A percentile compares a stretch with the other conserved stretches of the same genome.
These are phyloP conservation scores for Pestalotiopsis sp. DNA, from an alignment of 2,329 filamentous ascomycete genomes.

Conservation along the genomic window DNA sequence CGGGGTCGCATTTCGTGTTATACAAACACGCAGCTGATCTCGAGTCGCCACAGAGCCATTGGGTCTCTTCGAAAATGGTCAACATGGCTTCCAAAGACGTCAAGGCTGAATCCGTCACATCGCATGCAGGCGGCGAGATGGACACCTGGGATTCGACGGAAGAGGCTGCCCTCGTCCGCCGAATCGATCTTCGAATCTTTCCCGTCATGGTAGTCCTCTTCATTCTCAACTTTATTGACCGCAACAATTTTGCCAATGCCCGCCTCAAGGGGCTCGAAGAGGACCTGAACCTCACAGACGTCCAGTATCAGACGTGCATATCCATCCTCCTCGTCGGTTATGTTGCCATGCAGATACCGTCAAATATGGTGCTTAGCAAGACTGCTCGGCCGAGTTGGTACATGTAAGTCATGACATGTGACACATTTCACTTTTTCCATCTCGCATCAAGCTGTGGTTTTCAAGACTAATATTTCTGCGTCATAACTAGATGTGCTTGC, in stretches of 20 bases:
- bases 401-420: not conserved
- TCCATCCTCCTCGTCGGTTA: constrained; percentile 32
- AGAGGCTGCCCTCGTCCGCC: not conserved
- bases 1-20: not conserved
- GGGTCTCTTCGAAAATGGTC: not conserved
- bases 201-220: constrained; percentile 35
- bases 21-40: not conserved
- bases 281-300: constrained; percentile 39
- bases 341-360: constrained; percentile 38
- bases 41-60: not conserved
- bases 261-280: constrained; percentile 39
- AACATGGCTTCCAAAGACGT: not conserved
- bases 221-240: constrained; percentile 30
- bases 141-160: constrained; percentile 3
- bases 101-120: not conserved
- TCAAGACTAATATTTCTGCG: not conserved
- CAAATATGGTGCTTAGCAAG: constrained; percentile 43
- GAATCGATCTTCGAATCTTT: constrained; percentile 3
- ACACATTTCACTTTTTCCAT: not conserved
- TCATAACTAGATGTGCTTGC: not conserved
- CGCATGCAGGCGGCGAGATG: not conserved
- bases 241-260: constrained; percentile 49
- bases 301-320: constrained; percentile 30
- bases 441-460: too few relatives aligned
- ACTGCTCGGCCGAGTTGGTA: constrained; percentile 41